phyloP scores from a whole-genome alignment of 1,139 yeast species.

The Candida mesenterica region DNA sequence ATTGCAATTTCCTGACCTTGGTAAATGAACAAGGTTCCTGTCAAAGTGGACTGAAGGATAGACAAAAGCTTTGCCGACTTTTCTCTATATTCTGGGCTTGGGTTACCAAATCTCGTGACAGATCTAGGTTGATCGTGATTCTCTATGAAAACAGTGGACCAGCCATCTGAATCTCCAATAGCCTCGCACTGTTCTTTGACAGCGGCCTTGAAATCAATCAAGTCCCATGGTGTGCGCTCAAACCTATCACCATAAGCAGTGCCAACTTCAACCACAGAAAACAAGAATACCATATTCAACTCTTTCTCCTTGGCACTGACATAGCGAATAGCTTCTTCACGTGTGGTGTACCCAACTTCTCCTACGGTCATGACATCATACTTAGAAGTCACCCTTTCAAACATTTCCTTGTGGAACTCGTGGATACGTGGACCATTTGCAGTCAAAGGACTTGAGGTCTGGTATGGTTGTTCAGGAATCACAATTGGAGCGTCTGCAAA shows the following conservation, averaged over 20 bases:
- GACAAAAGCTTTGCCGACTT: conserved; percentile 50
- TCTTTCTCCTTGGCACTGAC: conserved; percentile 50
- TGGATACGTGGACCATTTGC: conserved; percentile 54
- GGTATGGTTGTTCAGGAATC: conserved; percentile 40
- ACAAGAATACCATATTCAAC: conserved; percentile 52
- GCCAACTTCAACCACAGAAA: conserved; percentile 48
- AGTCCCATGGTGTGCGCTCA: conserved; percentile 29
- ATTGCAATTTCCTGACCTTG: conserved; percentile 65
- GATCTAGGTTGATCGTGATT: conserved; percentile 61
- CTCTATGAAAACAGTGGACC: conserved; percentile 58
- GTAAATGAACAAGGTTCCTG: conserved; percentile 57
- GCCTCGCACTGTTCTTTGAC: conserved; percentile 35
- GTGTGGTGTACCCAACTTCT: conserved; percentile 46
- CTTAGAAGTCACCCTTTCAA: conserved; percentile 39
- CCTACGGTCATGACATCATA: conserved; percentile 60
- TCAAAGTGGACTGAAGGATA: conserved; percentile 43
- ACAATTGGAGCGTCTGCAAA: conserved; percentile 51
- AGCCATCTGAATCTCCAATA: conserved; percentile 52
- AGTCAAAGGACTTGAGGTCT: conserved; percentile 32
- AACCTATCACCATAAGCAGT: conserved; percentile 33
- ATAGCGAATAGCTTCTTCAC: conserved; percentile 44
- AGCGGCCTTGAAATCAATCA: conserved; percentile 45
- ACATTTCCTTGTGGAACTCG: conserved; percentile 57
- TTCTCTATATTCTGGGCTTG: conserved; percentile 26
- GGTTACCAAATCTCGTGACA: conserved; percentile 52